A percentile compares a stretch with the other conserved stretches of the same genome.
These are phyloP conservation scores for Boechera retrofracta DNA, from an alignment of 345 rosid genomes.

Conservation along the genomic window DNA sequence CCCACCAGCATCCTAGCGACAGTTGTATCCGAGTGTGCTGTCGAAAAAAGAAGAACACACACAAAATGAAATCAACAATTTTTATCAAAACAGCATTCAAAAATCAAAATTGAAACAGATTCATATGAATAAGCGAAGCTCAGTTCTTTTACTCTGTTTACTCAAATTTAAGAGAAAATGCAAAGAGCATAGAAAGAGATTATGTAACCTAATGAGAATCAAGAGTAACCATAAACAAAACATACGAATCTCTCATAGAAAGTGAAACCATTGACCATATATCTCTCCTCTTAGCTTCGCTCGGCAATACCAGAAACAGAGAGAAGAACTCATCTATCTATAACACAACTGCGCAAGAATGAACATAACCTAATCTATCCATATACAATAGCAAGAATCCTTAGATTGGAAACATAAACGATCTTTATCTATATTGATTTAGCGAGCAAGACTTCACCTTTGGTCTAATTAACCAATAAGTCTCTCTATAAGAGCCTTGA, in stretches of 20 bases:
- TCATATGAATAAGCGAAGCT: not conserved
- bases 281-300: not conserved
- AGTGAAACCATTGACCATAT: not conserved
- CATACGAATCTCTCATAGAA: not conserved
- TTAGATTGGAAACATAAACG: not conserved
- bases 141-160: not conserved
- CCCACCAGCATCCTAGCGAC: constrained; percentile 88
- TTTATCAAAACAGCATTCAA: constrained; percentile 2
- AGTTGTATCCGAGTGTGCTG: constrained; percentile 77
- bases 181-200: not conserved
- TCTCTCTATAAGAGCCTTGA: not conserved
- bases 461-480: not conserved
- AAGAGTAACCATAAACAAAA: too few relatives aligned
- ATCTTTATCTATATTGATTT: too few relatives aligned
- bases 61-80: not conserved
- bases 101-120: not conserved
- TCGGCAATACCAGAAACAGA: not conserved
- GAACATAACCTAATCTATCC: not conserved
- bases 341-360: not conserved
- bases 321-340: not conserved
- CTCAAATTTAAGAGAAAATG: too few relatives aligned
- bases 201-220: not conserved
- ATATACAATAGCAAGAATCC: not conserved
- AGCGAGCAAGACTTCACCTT: not conserved
- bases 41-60: not conserved